phyloP scores from a whole-genome alignment of 352 stramenopile genomes.

The Globisporangium iwayamae region DNA sequence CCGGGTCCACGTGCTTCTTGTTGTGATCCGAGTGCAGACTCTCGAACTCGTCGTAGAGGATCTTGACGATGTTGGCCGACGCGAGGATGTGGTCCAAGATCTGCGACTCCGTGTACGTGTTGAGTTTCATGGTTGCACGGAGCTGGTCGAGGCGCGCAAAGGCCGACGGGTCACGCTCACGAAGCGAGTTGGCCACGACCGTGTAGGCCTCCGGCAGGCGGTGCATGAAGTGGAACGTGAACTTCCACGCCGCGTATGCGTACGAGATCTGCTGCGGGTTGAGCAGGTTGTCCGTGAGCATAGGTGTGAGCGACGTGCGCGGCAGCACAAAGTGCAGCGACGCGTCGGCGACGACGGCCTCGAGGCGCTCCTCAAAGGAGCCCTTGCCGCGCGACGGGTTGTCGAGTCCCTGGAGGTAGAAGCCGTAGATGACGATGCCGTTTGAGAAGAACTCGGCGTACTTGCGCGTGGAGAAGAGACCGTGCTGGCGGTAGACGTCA shows the following conservation, averaged over 20 bases:
- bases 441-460: slow-evolving; percentile 87
- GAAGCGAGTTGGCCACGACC: slow-evolving; percentile 74
- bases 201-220: slow-evolving; percentile 77
- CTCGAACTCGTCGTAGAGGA: slow-evolving; percentile 79
- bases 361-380: slow-evolving; percentile 66
- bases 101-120: slow-evolving; percentile 86
- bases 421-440: slow-evolving; percentile 79
- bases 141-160: slow-evolving; percentile 78
- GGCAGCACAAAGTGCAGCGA: slow-evolving; percentile 84
- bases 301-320: slow-evolving; percentile 78
- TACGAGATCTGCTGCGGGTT: slow-evolving; percentile 81
- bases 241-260: slow-evolving; percentile 85
- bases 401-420: slow-evolving; percentile 79
- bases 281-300: slow-evolving; percentile 73
- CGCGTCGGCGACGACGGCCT: slow-evolving; percentile 59
- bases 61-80: slow-evolving; percentile 63
- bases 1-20: slow-evolving; percentile 37
- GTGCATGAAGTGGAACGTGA: slow-evolving; percentile 88
- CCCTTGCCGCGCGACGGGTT: slow-evolving; percentile 42
- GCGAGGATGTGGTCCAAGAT: slow-evolving; percentile 85
- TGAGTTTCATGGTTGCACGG: slow-evolving; percentile 81
- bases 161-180: slow-evolving; percentile 66
- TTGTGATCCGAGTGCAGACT: slow-evolving; percentile 52
- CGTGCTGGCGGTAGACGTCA: slow-evolving; percentile 82
- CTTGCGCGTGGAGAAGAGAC: slow-evolving; percentile 79